Evolutionary conservation across 1,284 basidiomycete genomes (phyloP), one percentile per base, ranked within the genome.

Genomic region (Pseudozyma sp.): DNA sequence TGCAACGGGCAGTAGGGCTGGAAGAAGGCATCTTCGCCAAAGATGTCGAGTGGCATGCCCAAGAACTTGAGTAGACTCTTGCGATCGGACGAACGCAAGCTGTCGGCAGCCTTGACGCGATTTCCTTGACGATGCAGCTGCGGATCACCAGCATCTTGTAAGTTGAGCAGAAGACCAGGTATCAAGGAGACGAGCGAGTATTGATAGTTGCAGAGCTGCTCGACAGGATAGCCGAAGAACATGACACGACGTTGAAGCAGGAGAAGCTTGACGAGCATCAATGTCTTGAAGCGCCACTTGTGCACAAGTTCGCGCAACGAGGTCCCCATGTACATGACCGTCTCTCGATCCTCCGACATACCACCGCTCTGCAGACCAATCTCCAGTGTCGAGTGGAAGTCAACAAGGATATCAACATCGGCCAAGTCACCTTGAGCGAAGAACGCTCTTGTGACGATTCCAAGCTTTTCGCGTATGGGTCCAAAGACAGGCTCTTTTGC

Each of bases 1-100:
- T 99, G 96, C 9, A 99, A 86, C 0, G 96, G 96, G 21, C 99
- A 88, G 86, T 98, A 99, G 1, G 96, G 97, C 86, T 99, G 96
- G 87, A 99, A 99, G 87, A 98, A 95, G 1, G 94, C 89, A 75
- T 94, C 93, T 58, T 84, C 61, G 44, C 86, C 86, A 68, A 87
- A 87, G 18, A 87, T 66, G 80, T 95, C 92, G 14, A 97, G 87
- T 2, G 94, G 96, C 31, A 98, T 87, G 21, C 96, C 97, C 82
- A 95, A 89, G 85, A 93, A 99, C 11, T 92, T 89, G 85, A 97
- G 88, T 88, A 99, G 89, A 83, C 94, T 96, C 83, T 91, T 92
- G 57, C 91, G 90, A 86, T 99, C 95, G 14, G 93, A 95, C 1
- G 96, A 97, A 77, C 89, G 89, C 35, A 99, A 86, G 11, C 92